Conservation (phyloP, 108 stramenopile genomes). For the Nitzschia putrida region DNA sequence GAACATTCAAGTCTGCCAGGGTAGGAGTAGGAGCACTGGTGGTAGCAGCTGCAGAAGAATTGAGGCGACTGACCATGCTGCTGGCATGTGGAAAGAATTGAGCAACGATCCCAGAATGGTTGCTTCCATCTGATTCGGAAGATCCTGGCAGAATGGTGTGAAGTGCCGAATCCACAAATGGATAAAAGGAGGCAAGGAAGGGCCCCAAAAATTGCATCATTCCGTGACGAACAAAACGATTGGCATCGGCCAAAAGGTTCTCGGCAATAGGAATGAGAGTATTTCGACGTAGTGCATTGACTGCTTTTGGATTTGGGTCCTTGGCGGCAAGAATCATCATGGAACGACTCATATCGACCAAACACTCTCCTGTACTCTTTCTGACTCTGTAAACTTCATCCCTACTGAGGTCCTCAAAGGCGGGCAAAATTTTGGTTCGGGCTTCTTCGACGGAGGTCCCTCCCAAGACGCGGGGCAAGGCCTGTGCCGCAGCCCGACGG, state of each 20-base stretch:
- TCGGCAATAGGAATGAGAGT: conserved; percentile 72
- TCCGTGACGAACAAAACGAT: conserved; percentile 80
- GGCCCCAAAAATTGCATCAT: conserved; percentile 92
- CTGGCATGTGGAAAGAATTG: conserved; percentile 89
- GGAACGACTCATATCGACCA: conserved; percentile 78
- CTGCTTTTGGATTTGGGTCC: conserved; percentile 14
- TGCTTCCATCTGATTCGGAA: conserved; percentile 54
- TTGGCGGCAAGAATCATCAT: conserved; percentile 55
- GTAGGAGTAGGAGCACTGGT: conserved; percentile 57
- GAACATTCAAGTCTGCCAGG: conserved; percentile 23
- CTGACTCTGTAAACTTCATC: conserved; percentile 95
- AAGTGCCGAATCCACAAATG: conserved; percentile 56
- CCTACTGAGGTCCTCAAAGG: conserved; percentile 81
- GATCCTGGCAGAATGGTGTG: conserved; percentile 42
- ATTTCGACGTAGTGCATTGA: conserved; percentile 59
- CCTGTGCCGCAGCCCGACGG: conserved; percentile 88
- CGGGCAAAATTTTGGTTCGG: conserved; percentile 78
- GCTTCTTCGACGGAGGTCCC: conserved; percentile 84
- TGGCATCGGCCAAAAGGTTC: conserved; percentile 64
- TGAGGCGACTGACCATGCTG: conserved; percentile 76
- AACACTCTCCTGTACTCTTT: conserved; percentile 81
- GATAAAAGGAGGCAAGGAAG: conserved; percentile 84
- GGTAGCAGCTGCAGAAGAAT: conserved; percentile 50
- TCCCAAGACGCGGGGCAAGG: conserved; percentile 85
- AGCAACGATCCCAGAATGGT: conserved; percentile 66